Evolutionary conservation across 805 yeast species (phyloP).

Genomic region (Starmerella etchellsii): DNA sequence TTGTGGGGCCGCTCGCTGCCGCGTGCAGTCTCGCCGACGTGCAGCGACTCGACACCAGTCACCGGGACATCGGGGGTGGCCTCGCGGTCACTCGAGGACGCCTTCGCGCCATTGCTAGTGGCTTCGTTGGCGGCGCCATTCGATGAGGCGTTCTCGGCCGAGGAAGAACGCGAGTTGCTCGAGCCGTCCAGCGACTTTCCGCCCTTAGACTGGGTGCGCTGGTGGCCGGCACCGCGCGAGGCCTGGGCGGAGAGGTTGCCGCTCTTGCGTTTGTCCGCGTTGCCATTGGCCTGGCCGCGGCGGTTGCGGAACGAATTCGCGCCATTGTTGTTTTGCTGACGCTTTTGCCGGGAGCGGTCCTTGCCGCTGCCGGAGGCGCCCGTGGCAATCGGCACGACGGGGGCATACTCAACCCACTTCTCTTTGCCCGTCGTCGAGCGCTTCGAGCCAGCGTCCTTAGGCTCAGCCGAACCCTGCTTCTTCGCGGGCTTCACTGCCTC

Average conservation of each 20-base stretch:
- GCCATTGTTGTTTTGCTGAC: neutral
- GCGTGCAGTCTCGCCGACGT: neutral
- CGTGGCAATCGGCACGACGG: constrained; percentile 15
- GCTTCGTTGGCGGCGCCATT: no score
- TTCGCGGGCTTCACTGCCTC: constrained; percentile 10
- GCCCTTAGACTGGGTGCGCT: constrained; percentile 11
- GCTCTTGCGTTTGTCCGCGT: constrained; percentile 8
- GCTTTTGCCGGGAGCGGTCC: constrained; percentile 5
- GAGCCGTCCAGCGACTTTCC: neutral
- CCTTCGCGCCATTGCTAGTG: no score
- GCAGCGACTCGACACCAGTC: neutral
- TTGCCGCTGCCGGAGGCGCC: constrained; percentile 1
- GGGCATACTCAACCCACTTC: constrained; percentile 31
- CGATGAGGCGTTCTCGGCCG: neutral
- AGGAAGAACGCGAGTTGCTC: neutral
- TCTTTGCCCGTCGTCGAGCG: constrained; percentile 36
- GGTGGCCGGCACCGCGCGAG: constrained; percentile 10
- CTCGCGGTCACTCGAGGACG: no score
- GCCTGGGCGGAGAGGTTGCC: neutral
- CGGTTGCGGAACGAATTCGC: neutral
- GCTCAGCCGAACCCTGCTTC: constrained; percentile 5
- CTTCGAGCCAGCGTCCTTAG: constrained; percentile 7
- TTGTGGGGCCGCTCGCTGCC: constrained; percentile 1
- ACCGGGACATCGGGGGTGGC: neutral
- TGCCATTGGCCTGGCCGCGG: constrained; percentile 1